Evolutionary conservation across 2,329 filamentous ascomycete species (phyloP).

Genomic region (Lojkania enalia): DNA sequence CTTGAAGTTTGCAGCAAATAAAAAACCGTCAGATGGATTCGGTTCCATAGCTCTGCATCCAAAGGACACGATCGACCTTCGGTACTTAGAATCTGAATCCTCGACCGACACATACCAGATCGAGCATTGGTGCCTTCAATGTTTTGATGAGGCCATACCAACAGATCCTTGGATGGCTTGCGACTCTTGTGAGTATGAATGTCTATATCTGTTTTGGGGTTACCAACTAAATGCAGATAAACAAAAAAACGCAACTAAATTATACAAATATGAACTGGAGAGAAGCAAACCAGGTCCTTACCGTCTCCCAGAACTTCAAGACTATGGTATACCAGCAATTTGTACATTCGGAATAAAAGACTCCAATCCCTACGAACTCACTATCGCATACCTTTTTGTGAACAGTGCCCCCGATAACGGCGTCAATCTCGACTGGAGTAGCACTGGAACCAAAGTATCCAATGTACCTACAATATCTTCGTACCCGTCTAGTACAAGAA

Average conservation of each 20-base stretch:
- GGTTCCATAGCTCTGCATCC: not conserved
- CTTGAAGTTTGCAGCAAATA: not conserved
- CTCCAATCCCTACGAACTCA: not conserved
- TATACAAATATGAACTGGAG: not conserved
- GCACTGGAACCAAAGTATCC: not conserved
- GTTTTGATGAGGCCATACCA: not conserved
- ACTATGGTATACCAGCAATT: not conserved
- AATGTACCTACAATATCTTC: not conserved
- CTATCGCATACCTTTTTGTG: constrained; percentile 1
- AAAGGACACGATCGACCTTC: constrained; percentile 1
- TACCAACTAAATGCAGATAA: not conserved
- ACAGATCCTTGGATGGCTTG: not conserved
- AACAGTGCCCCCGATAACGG: not conserved
- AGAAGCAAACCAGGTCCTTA: not conserved
- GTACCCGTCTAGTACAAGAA: not conserved
- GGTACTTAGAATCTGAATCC: not conserved
- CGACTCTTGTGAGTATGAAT: too few species aligned
- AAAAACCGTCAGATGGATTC: not conserved
- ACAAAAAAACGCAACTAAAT: not conserved
- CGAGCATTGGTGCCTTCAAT: not conserved
- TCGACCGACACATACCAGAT: not conserved
- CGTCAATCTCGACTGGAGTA: not conserved
- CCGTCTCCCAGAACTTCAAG: not conserved
- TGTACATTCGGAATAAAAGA: constrained; percentile 1
- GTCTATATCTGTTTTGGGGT: not conserved